Base-by-base conservation (phyloP, 768 basidiomycete species). In the Suillus discolor region DNA sequence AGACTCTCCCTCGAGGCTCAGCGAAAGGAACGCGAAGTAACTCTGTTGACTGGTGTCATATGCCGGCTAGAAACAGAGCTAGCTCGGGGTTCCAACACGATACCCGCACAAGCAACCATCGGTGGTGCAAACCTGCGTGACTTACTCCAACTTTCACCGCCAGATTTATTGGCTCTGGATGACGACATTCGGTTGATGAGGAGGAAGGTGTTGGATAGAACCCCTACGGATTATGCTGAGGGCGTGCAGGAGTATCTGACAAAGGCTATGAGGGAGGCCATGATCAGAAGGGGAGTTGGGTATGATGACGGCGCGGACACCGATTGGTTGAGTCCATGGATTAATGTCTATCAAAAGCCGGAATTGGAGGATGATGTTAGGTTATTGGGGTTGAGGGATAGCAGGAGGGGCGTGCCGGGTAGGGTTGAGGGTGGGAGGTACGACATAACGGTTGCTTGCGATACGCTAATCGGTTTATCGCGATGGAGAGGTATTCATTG, bases 401-500 rank as follows among this genome's bases (percentile, higher is more conserved):
- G 54, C 4, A 55, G 54, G 54, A 55, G 54, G 20, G 54, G 54
- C 34, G 34, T 55, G 6, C 54, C 54, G 20, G 6, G 11, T 36
- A 55, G 54, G 54, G 12, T n/a, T 15, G 31, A 1, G 1, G 54
- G 54, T 7, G 54, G 54, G 31, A 55, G 54, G 20, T 55, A 55
- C 31, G 54, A 55, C 18, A 55, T 55, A 55, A 55, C 34, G 6
- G 54, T 55, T 36, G 54, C 54, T n/a, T 55, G 54, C 6, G 54
- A 55, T n/a, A 55, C 54, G 20, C 6, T 55, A 20, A 55, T 55
- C 7, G 54, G 54, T 36, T 55, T 55, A n/a, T 55, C 54, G 20
- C 54, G 54, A 55, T 55, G 54, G 54, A 55, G 54, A 36, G 31
- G 54, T 55, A 55, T 55, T n/a, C 54, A 36, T 55, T 55, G 36